Base-by-base conservation (phyloP, 495 filamentous ascomycete genomes). In the Tuber indicum region DNA sequence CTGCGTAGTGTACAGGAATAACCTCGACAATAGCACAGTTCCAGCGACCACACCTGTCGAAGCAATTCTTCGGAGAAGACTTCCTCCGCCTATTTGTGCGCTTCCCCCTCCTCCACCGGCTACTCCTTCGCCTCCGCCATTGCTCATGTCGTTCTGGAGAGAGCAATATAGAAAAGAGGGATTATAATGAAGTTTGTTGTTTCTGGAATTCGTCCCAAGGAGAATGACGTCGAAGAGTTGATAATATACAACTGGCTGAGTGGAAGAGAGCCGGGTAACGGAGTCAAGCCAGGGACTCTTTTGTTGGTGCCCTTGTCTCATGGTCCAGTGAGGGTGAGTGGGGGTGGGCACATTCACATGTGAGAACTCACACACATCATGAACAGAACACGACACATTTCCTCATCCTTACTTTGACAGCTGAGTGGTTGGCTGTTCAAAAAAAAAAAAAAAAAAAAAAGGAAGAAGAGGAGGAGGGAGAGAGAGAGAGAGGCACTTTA, bases 1-100 rank as follows among this genome's bases (percentile, higher is more conserved):
- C 73, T 81, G 81, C 8, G 78, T 75, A 23, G 76, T 76, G 71
- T 77, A 70, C 42, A 83, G 79, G 47, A 83, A 81, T 9, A 77
- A 19, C n/a, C 75, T 77, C 39, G 73, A 82, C 23, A 77, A 36
- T 17, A 80, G 47, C 36, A 70, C 77, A 21, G 72, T 76, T 39
- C 81, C 49, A 26, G 75, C 77, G 43, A 82, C 80, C n/a, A 75
- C 75, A 5, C 44, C 66, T 8, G 71, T 75, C 32, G 81, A 82
- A 32, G 78, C 74, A 39, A 72, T 52, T 10, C 42, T 74, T 78
- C 78, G 79, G 73, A 80, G 26, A 45, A 78, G 52, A 47, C 43
- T 66, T 32, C 58, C 58, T 66, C 58, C 58, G n/a, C 58, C 58
- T 32, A 66, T 32, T 32, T 66, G 58, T 16, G 5, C 16, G 58